Evolutionary conservation across 441 rosid genomes (phyloP), one percentile per base, ranked within the genome.

Genomic region (Codiaeum variegatum): DNA sequence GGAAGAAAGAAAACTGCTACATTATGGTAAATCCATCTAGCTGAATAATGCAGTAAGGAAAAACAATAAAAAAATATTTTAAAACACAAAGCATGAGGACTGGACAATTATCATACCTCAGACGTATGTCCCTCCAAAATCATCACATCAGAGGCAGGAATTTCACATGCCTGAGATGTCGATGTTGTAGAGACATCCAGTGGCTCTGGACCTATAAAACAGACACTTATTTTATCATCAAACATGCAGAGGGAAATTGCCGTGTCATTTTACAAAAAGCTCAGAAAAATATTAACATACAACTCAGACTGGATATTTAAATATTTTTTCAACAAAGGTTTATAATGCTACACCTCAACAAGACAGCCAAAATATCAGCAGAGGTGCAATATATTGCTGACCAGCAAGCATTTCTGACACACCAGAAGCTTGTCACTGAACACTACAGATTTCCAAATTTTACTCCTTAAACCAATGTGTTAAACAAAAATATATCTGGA

Each of bases 61-160:
- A 24, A 34, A 55, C 3, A 47, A 4, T 29, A 76, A 40, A 36
- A 56, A 68, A 49, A 42, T 18, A 23, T 31, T 36, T 23, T 34
- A 21, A 40, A 29, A 34, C 3, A 51, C 1, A 51, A 28, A 24
- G 62, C 24, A 60, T 64, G 70, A 51, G 34, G 46, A 67, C 26
- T 26, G 62, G 47, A 70, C 52, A 62, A 81, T 66, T 52, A 65
- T 63, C 81, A 67, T 87, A 96, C 99, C 99, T 96, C 98, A 49
- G 97, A 89, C 70, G 94, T 87, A 80, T 96, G 99, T 26, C 99
- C 96, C 85, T 91, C 98, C 84, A 95, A 84, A 80, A 95, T 83
- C 77, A 88, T 84, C 81, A 95, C 99, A 77, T 95, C 95, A 18
- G 90, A 85, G 77, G 56, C 81, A 69, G 90, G 91, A 83, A 93